A percentile compares a stretch with the other conserved stretches of the same genome.
Evolutionary conservation across 225 moss, liverwort and hornwort species (phyloP).

Genomic region (Anthoceros angustus): DNA sequence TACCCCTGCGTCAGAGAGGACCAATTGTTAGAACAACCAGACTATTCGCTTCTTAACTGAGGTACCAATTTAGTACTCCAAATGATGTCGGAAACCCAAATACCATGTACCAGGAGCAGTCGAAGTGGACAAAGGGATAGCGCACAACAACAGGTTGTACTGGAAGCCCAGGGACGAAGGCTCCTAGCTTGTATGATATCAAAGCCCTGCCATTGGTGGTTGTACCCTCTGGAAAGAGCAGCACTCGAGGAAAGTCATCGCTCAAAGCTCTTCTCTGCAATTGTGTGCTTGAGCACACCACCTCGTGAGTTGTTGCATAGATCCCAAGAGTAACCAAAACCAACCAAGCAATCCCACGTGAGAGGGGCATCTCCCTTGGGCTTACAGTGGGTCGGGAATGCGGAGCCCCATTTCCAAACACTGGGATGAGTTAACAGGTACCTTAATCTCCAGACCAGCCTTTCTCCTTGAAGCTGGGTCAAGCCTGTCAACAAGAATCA

Average conservation of each 20-base stretch:
- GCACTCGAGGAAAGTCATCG: slow-evolving; percentile 46
- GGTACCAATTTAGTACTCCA: background rate
- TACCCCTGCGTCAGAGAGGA: slow-evolving; percentile 33
- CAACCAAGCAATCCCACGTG: too few species aligned
- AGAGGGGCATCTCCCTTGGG: too few species aligned
- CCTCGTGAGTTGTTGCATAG: slow-evolving; percentile 5
- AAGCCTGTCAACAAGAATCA: slow-evolving; percentile 62
- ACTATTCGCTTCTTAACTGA: background rate
- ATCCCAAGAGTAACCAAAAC: background rate
- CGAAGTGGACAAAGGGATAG: slow-evolving; percentile 75
- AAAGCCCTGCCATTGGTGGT: slow-evolving; percentile 76
- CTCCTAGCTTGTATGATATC: slow-evolving; percentile 80
- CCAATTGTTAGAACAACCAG: background rate
- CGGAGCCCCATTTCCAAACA: too few species aligned
- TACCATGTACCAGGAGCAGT: slow-evolving; percentile 54
- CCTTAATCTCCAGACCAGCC: slow-evolving; percentile 58
- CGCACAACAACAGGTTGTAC: slow-evolving; percentile 83
- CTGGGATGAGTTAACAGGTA: slow-evolving; percentile 10
- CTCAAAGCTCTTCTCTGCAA: slow-evolving; percentile 54
- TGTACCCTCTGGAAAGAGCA: slow-evolving; percentile 85
- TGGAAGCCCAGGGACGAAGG: slow-evolving; percentile 68
- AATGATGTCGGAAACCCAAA: background rate
- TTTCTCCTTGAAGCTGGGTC: slow-evolving; percentile 55
- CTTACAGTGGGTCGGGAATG: too few species aligned
- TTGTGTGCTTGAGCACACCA: slow-evolving; percentile 10